Percentiles rank a stretch among this genome's conserved stretches.
Evolutionary conservation across 345 rosid genomes (phyloP).

Genomic region (Mallotus nudiflorus): DNA sequence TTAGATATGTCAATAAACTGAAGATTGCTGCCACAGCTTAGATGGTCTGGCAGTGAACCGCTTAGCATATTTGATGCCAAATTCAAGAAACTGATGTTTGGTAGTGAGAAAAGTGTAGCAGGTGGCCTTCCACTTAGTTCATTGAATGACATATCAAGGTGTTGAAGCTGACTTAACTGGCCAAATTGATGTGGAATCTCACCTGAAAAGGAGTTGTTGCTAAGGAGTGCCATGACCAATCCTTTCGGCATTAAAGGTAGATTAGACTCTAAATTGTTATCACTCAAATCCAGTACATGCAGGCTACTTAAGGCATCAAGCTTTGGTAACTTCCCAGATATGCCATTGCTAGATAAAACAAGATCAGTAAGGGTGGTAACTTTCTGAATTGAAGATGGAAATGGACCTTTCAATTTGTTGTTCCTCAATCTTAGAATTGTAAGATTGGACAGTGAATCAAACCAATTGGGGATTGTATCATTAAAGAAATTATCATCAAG

Average conservation of each 20-base stretch:
- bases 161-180: conserved; percentile 38
- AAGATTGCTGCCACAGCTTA: conserved; percentile 54
- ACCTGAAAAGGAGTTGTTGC: conserved; percentile 49
- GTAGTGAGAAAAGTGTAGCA: conserved; percentile 49
- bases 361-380: conserved; percentile 33
- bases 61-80: conserved; percentile 53
- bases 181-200: conserved; percentile 38
- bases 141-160: conserved; percentile 49
- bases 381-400: conserved; percentile 37
- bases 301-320: conserved; percentile 34
- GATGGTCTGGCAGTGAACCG: conserved; percentile 51
- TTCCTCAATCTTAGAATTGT: conserved; percentile 50
- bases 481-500: conserved; percentile 65
- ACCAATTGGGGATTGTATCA: conserved; percentile 56
- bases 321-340: conserved; percentile 48
- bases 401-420: conserved; percentile 46
- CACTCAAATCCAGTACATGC: conserved; percentile 42
- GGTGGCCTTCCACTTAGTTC: conserved; percentile 36
- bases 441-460: conserved; percentile 48
- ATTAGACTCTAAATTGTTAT: conserved; percentile 37
- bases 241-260: conserved; percentile 47
- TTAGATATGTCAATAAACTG: conserved; percentile 57
- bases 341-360: conserved; percentile 34
- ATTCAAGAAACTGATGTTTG: conserved; percentile 54
- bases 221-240: conserved; percentile 36